Evolutionary conservation across 1,139 yeast genomes (phyloP).

Genomic region (Suhomyces atakaporum): DNA sequence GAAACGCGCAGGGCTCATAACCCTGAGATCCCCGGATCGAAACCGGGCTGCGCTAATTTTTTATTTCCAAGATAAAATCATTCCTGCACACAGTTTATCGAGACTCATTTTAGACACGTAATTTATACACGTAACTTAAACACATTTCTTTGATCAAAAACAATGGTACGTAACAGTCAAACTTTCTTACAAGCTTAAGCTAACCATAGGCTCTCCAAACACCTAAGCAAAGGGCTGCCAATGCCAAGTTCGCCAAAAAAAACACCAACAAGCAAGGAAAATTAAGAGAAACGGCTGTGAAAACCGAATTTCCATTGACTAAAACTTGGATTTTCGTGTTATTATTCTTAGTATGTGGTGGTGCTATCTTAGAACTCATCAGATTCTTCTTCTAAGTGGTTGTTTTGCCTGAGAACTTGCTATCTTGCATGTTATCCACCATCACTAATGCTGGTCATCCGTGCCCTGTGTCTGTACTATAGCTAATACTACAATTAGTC

Average conservation of each 20-base stretch:
- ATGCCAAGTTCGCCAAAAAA: conserved; percentile 74
- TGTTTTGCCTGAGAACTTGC: too few relatives aligned
- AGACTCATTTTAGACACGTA: conserved; percentile 10
- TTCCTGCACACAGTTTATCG: conserved; percentile 6
- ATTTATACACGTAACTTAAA: conserved; percentile 5
- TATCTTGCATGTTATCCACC: too few relatives aligned
- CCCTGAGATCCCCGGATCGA: conserved; percentile 99
- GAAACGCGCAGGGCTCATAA: conserved; percentile 99
- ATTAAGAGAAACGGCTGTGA: conserved; percentile 42
- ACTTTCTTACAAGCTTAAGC: conserved; percentile 4
- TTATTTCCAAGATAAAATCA: background rate
- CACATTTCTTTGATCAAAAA: conserved; percentile 1
- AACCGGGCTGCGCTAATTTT: conserved; percentile 91
- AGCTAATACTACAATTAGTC: conserved; percentile 5
- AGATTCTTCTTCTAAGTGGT: conserved; percentile 40
- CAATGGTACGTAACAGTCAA: conserved; percentile 10
- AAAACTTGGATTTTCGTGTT: conserved; percentile 62
- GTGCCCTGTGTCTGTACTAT: conserved; percentile 8
- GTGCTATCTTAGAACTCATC: conserved; percentile 73
- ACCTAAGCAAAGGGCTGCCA: conserved; percentile 83
- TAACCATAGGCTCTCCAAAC: conserved; percentile 58
- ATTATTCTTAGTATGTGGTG: conserved; percentile 76
- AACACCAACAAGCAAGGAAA: conserved; percentile 73
- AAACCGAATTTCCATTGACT: conserved; percentile 50
- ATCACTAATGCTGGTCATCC: conserved; percentile 1